Evolutionary conservation across 1,284 basidiomycete species (phyloP), one percentile per base, ranked within the genome.

Genomic region (Apiotrichum mycotoxinovorans): DNA sequence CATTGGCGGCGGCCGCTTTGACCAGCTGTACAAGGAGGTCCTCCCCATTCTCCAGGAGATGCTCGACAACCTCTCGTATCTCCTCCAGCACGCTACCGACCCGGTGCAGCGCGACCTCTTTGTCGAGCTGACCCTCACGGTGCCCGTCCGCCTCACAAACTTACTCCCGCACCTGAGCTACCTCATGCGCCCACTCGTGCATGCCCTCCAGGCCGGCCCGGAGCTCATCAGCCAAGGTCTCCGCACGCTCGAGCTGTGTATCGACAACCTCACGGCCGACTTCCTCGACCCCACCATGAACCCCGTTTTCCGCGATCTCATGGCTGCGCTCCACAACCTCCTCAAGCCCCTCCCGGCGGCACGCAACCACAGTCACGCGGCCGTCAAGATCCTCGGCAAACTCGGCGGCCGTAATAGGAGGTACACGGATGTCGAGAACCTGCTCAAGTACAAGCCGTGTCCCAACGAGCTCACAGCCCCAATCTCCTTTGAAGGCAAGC

Each of bases 201-300:
- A 96, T 50, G 94, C 96, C 12, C 80, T 99, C 46, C 87, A 89
- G 60, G 93, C 92, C 23, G 84, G 84, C 40, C 83, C 88, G 4
- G 95, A 99, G 59, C 84, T 98, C 49, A 89, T 98, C 57, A 88
- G 91, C 44, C 96, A 99, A 79, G 96, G 96, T 43, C 80, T 99
- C 34, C 86, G 97, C 7, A 98, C 96, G 0, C 84, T 99, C 58
- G 97, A 99, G 77, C 82, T 99, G n/a, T 98, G 95, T 78, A 97
- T 99, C 72, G 97, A 99, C 80, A 99, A 98, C 71, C 83, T 99
- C 25, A 98, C 94, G 0, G 92, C 94, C 20, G 96, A 98, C 74
- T 99, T 98, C 81, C 83, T 99, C 27, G 96, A 98, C 69, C 97
- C 96, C 0, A 96, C 94, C 2, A 85, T 99, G 71, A 90, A 87